A percentile compares a stretch with the other conserved stretches of the same genome.
These are phyloP conservation scores for Pelargonium citronellum DNA, from an alignment of 441 rosid genomes.

Conservation along the genomic window DNA sequence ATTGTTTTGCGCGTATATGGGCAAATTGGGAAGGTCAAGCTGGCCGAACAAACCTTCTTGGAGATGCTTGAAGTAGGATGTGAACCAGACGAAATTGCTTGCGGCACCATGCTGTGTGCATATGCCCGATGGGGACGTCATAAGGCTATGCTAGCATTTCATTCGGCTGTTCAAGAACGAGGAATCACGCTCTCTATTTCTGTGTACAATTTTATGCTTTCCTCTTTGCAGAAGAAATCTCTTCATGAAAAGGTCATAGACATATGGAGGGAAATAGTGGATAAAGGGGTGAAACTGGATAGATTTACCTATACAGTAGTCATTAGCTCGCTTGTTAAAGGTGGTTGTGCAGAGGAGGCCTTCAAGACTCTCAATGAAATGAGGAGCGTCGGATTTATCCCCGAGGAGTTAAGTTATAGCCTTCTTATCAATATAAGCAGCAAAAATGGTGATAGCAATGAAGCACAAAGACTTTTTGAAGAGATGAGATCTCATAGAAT, in stretches of 20 bases:
- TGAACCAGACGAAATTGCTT: constrained; percentile 89
- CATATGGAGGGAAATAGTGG: constrained; percentile 67
- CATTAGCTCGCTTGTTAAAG: constrained; percentile 66
- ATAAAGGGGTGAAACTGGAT: constrained; percentile 47
- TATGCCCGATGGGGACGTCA: constrained; percentile 95
- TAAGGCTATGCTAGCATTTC: constrained; percentile 68
- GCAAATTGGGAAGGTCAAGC: constrained; percentile 75
- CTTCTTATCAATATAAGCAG: constrained; percentile 53
- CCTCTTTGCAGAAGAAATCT: constrained; percentile 84
- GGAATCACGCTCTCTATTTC: constrained; percentile 45
- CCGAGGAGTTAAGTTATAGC: constrained; percentile 79
- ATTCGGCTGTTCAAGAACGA: constrained; percentile 68
- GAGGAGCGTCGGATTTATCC: constrained; percentile 54
- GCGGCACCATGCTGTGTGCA: constrained; percentile 86
- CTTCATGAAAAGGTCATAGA: constrained; percentile 58
- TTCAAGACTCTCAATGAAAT: constrained; percentile 56
- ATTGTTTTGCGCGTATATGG: constrained; percentile 73
- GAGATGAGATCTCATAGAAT: constrained; percentile 63
- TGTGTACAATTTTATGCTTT: constrained; percentile 85
- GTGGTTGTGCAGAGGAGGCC: constrained; percentile 53
- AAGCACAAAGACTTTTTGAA: constrained; percentile 53
- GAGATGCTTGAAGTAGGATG: constrained; percentile 91
- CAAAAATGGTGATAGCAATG: constrained; percentile 51
- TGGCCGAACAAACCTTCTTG: constrained; percentile 76
- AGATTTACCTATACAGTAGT: constrained; percentile 72